Percentiles rank a stretch among this genome's conserved stretches.
Evolutionary conservation across 2,329 filamentous ascomycete genomes (phyloP).

Genomic region (Clonostachys byssicola): DNA sequence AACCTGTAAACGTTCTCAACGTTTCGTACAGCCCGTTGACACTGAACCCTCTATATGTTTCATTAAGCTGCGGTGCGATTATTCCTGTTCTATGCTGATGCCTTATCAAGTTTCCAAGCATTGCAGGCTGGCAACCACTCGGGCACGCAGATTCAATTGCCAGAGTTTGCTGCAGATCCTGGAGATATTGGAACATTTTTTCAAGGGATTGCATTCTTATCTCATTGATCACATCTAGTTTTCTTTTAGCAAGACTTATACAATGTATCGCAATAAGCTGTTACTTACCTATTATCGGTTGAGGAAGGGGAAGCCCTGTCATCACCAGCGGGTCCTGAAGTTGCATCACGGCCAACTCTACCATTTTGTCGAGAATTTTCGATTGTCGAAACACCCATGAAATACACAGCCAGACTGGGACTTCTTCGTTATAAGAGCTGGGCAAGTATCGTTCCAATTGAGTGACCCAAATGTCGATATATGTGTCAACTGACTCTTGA

Average conservation of each 20-base stretch:
- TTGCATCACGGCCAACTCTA: constrained; percentile 3
- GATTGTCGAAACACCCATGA: constrained; percentile 7
- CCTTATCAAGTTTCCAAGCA: constrained; percentile 9
- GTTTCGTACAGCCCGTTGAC: too few species aligned
- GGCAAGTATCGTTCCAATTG: background rate
- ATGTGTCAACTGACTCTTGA: constrained; percentile 10
- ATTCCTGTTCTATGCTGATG: too few species aligned
- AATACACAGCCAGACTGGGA: constrained; percentile 5
- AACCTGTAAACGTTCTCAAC: too few species aligned
- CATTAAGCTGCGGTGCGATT: too few species aligned
- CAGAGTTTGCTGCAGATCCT: background rate
- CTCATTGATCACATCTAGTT: background rate
- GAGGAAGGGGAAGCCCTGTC: constrained; percentile 1
- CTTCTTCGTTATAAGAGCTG: constrained; percentile 1
- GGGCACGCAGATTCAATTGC: constrained; percentile 2
- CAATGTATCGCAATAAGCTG: background rate
- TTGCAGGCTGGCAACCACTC: constrained; percentile 8
- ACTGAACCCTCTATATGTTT: too few species aligned
- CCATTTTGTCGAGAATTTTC: constrained; percentile 1
- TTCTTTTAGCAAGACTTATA: background rate
- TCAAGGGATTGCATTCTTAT: background rate
- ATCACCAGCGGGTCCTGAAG: constrained; percentile 3
- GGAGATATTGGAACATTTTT: background rate
- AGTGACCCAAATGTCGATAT: constrained; percentile 3
- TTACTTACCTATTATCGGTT: background rate